These are phyloP conservation scores for Acidomyces sp. DNA, from an alignment of 495 filamentous ascomycete genomes.

Conservation along the genomic window DNA sequence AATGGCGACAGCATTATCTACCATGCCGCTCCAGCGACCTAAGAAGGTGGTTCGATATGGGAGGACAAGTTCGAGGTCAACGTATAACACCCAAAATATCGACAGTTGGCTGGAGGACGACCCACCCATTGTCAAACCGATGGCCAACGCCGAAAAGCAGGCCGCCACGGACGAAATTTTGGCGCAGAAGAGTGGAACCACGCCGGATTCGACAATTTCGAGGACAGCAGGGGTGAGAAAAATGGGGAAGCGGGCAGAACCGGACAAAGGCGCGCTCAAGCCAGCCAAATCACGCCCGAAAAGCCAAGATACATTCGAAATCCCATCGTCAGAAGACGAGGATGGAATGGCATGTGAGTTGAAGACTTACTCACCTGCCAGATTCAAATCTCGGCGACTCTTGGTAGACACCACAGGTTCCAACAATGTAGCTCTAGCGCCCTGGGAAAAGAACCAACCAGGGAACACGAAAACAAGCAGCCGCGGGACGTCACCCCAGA, in stretches of 20 bases:
- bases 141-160: neutral
- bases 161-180: constrained; percentile 1
- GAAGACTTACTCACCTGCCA: constrained; percentile 1
- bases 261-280: neutral
- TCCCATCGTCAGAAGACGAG: constrained; percentile 26
- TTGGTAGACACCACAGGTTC: constrained; percentile 7
- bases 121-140: neutral
- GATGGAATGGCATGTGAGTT: neutral
- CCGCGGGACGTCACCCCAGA: too few species aligned
- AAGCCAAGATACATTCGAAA: constrained; percentile 20
- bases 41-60: constrained; percentile 14
- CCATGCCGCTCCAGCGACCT: constrained; percentile 4
- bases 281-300: neutral
- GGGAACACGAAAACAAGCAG: too few species aligned
- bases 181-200: constrained; percentile 1
- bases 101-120: constrained; percentile 2
- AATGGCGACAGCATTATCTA: constrained; percentile 8
- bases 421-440: constrained; percentile 1
- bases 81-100: neutral
- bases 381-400: neutral
- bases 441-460: constrained; percentile 14
- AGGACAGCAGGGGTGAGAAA: neutral
- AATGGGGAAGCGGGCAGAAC: constrained; percentile 11
- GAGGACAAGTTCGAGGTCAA: constrained; percentile 2
- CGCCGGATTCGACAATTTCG: neutral